phyloP scores from a whole-genome alignment of 352 stramenopile species.

The Blastocystis sp. region DNA sequence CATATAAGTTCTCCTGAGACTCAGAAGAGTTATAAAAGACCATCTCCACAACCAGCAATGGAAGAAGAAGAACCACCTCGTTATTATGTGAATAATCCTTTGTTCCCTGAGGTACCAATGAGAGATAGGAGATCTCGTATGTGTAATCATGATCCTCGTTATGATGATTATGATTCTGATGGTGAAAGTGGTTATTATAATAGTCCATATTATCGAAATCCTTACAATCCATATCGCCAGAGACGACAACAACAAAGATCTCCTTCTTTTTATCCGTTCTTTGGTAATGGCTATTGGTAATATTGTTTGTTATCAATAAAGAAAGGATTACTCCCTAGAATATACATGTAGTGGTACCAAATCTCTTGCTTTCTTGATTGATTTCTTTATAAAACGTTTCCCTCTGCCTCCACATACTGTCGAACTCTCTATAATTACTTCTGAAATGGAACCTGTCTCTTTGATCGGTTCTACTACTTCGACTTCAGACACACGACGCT shows the following conservation, averaged over 20 bases:
- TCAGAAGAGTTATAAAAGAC: background rate
- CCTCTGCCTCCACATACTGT: background rate
- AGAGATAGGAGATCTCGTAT: background rate
- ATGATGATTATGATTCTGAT: background rate
- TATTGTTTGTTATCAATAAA: conserved; percentile 46
- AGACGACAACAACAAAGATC: background rate
- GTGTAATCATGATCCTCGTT: background rate
- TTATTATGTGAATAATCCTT: background rate
- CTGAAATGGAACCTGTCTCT: background rate
- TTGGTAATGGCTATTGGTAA: conserved; percentile 32
- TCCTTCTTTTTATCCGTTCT: conserved; percentile 17
- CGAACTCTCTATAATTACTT: background rate
- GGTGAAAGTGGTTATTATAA: background rate
- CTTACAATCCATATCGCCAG: conserved; percentile 36
- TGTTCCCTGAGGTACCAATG: background rate
- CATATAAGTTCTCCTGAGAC: background rate
- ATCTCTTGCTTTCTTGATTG: background rate
- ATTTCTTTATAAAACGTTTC: conserved; percentile 22
- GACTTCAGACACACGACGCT: background rate
- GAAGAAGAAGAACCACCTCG: background rate
- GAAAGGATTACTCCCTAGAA: background rate
- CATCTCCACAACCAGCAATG: background rate
- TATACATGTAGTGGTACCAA: background rate
- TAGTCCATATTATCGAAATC: background rate
- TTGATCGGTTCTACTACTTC: background rate